Conservation (phyloP, 306 rosid species). For the Luffa aegyptiaca region DNA sequence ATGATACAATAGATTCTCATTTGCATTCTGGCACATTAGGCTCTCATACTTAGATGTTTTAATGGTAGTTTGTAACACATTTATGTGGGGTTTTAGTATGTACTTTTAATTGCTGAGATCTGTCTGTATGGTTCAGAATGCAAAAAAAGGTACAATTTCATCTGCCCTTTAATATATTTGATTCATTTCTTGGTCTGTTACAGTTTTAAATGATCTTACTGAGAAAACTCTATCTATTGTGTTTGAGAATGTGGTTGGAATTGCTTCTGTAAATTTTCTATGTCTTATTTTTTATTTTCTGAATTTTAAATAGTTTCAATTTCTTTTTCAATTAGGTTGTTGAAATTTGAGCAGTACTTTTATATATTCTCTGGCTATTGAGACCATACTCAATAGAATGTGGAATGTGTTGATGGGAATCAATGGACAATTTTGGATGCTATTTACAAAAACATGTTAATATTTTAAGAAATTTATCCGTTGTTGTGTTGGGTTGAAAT, state of each 20-base stretch:
- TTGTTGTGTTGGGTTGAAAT: too few species aligned
- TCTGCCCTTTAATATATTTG: not conserved
- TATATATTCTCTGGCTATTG: too few species aligned
- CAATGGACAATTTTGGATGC: too few species aligned
- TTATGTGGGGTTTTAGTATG: constrained; percentile 5
- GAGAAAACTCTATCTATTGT: not conserved
- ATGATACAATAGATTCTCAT: not conserved
- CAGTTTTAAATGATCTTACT: not conserved
- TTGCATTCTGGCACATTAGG: not conserved
- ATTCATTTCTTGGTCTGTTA: not conserved
- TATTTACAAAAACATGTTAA: too few species aligned
- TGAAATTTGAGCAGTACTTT: too few species aligned
- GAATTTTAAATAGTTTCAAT: too few species aligned
- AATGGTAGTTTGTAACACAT: constrained; percentile 4
- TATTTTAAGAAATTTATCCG: too few species aligned
- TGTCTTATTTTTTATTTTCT: not conserved
- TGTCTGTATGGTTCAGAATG: not conserved
- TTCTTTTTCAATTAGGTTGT: too few species aligned
- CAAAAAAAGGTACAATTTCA: not conserved
- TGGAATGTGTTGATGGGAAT: too few species aligned
- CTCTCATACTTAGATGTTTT: not conserved
- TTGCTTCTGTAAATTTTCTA: not conserved
- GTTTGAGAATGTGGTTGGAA: too few species aligned
- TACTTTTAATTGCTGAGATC: constrained; percentile 2
- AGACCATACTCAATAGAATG: too few species aligned